A percentile compares a stretch with the other conserved stretches of the same genome.
Evolutionary conservation across 257 asterid species (phyloP).

Genomic region (Ilex aquifolium): DNA sequence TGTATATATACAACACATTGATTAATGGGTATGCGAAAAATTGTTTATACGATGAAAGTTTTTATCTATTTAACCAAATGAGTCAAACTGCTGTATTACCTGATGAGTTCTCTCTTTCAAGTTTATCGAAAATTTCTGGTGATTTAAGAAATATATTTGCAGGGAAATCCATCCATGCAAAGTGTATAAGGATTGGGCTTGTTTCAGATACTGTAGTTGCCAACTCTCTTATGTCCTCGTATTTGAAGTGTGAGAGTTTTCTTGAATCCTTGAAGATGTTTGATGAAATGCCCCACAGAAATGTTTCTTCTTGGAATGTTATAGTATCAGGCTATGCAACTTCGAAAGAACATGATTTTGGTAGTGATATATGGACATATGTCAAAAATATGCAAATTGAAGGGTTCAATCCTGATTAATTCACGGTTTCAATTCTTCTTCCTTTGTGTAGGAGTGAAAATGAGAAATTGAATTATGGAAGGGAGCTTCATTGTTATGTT

Average conservation of each 20-base stretch:
- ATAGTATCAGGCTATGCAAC: conserved; percentile 41
- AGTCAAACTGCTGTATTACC: conserved; percentile 16
- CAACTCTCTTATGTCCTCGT: conserved; percentile 58
- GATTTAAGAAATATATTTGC: conserved; percentile 29
- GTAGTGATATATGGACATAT: conserved; percentile 29
- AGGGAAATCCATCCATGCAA: conserved; percentile 47
- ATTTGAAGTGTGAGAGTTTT: conserved; percentile 35
- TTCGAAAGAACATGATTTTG: conserved; percentile 8
- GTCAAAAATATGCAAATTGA: conserved; percentile 46
- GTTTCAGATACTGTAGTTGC: conserved; percentile 53
- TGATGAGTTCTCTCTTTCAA: conserved; percentile 57
- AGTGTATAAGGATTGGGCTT: conserved; percentile 36
- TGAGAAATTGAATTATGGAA: conserved; percentile 28
- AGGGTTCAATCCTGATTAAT: conserved; percentile 45
- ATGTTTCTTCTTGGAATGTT: conserved; percentile 54
- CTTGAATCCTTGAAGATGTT: conserved; percentile 44
- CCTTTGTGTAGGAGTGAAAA: conserved; percentile 26
- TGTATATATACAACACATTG: conserved; percentile 47
- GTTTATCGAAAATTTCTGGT: conserved; percentile 37
- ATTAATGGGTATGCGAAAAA: conserved; percentile 52
- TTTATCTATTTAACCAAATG: conserved; percentile 47
- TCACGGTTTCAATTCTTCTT: conserved; percentile 49
- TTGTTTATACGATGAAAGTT: conserved; percentile 27
- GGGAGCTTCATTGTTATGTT: conserved; percentile 53
- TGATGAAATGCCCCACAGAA: conserved; percentile 53